Base-by-base conservation (phyloP, 805 yeast species). In the Citeromyces matritensis region DNA sequence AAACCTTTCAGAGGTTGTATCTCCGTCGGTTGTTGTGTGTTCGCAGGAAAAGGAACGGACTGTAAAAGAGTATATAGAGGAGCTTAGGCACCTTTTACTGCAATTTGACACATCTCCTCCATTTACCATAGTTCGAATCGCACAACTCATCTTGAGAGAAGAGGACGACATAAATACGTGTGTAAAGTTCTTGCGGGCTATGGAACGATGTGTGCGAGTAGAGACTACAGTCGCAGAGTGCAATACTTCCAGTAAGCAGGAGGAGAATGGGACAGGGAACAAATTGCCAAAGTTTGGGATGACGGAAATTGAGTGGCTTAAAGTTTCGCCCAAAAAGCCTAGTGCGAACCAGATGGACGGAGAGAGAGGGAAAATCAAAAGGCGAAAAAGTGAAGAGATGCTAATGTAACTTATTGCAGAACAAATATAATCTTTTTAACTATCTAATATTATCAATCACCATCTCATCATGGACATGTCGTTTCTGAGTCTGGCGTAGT, bases 381-480 rank as follows among this genome's bases (percentile, higher is more conserved):
- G 21, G 21, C 21, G 21, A 17, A 17, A 17, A 17, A 17, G 21
- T 7, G 21, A 17, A 17, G 21, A 17, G 21, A 17, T 17, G 21
- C 21, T 17, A 5, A 7, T 5, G 21, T 17, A 7, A 17, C 21
- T 17, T 17, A 5, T 17, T 13, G 15, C 17, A 26, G 21, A 14
- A 26, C 13, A 26, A 15, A 26, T 26, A 19, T 26, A 15, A 15
- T 26, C 29, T 26, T 14, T 26, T n/a, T 26, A 26, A 14, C 15
- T 26, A 26, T 15, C 15, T 26, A 26, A 19, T 26, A 23, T 30
- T 15, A 17, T 21, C 25, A 13, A 24, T 55, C 54, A 72, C 78
- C 78, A 72, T 78, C 93, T 80, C 75, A 79, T 65, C 82, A 78
- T 70, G 48, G 91, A 71, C 85, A 82, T 81, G 49, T 78, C 86